Evolutionary conservation across 805 yeast species (phyloP).

Genomic region (Saccharomycopsis guyanensis): DNA sequence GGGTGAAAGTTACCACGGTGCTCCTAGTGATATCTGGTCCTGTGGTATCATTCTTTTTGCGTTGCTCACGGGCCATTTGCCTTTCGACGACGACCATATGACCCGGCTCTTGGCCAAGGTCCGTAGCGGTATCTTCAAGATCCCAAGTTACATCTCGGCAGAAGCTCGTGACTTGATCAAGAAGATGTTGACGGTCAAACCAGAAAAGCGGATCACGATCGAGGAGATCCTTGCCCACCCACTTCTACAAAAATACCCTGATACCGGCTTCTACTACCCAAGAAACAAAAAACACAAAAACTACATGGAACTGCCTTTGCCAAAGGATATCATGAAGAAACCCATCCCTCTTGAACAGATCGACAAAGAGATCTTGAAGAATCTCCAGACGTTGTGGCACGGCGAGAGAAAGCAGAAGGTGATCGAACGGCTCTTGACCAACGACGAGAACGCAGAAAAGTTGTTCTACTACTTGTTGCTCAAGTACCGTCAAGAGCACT

Average conservation of each 20-base stretch:
- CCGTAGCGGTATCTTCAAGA: constrained; percentile 77
- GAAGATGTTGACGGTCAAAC: constrained; percentile 77
- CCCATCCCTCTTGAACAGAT: constrained; percentile 37
- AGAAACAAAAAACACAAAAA: constrained; percentile 31
- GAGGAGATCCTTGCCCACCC: constrained; percentile 77
- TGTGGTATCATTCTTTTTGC: constrained; percentile 96
- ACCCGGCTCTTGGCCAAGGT: constrained; percentile 82
- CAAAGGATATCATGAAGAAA: constrained; percentile 26
- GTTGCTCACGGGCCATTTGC: constrained; percentile 85
- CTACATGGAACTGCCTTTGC: constrained; percentile 32
- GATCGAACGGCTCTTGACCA: constrained; percentile 42
- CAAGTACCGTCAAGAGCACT: constrained; percentile 68
- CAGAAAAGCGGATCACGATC: constrained; percentile 70
- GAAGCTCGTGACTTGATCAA: constrained; percentile 86
- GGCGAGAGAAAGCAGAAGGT: constrained; percentile 56
- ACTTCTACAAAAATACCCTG: constrained; percentile 59
- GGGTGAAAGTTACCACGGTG: constrained; percentile 91
- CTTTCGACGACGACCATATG: constrained; percentile 95
- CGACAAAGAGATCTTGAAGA: constrained; percentile 68
- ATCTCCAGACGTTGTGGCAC: constrained; percentile 73
- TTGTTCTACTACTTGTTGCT: constrained; percentile 68
- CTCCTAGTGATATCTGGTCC: constrained; percentile 97
- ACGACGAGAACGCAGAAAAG: constrained; percentile 65
- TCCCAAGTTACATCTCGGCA: constrained; percentile 69
- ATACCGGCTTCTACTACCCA: constrained; percentile 28